A percentile compares a stretch with the other conserved stretches of the same genome.
These are phyloP conservation scores for Talaromyces sp. DNA, from an alignment of 2,329 filamentous ascomycete genomes.

Conservation along the genomic window DNA sequence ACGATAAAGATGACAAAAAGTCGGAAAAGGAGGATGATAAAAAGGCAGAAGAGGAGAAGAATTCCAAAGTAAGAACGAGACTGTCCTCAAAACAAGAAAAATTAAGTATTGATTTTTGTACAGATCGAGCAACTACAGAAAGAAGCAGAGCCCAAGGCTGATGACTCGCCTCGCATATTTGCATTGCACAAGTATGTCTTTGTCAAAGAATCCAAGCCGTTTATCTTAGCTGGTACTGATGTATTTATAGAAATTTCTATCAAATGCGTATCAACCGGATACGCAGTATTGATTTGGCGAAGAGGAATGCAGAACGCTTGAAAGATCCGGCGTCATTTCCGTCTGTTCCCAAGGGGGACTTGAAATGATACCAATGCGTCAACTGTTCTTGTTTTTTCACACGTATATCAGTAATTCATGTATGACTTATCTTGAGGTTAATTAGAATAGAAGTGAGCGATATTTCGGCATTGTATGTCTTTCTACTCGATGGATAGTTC, in stretches of 20 bases:
- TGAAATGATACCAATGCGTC: slow-evolving; percentile 9
- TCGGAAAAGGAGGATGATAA: slow-evolving; percentile 15
- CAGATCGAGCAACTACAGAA: slow-evolving; percentile 34
- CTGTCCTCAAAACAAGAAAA: not conserved
- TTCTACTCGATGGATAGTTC: not conserved
- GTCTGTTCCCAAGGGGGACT: slow-evolving; percentile 63
- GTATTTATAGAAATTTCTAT: slow-evolving; percentile 64
- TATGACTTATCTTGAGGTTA: not conserved
- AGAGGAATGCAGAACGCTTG: slow-evolving; percentile 72
- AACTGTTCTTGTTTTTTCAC: not conserved
- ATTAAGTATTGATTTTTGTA: not conserved
- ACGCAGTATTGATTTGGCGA: slow-evolving; percentile 70
- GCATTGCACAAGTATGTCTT: slow-evolving; percentile 65
- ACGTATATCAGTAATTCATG: not conserved
- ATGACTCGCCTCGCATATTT: slow-evolving; percentile 74
- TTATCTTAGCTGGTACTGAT: not conserved
- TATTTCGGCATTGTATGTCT: too few relatives aligned
- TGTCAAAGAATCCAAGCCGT: not conserved
- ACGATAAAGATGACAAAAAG: slow-evolving; percentile 28
- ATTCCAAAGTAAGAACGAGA: slow-evolving; percentile 48
- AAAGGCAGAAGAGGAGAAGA: slow-evolving; percentile 39
- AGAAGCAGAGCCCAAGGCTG: slow-evolving; percentile 33
- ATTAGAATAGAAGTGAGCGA: too few relatives aligned
- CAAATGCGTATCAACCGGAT: slow-evolving; percentile 77
- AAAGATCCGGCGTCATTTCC: slow-evolving; percentile 77